Conservation (phyloP, 345 rosid species). For the Microcos paniculata region DNA sequence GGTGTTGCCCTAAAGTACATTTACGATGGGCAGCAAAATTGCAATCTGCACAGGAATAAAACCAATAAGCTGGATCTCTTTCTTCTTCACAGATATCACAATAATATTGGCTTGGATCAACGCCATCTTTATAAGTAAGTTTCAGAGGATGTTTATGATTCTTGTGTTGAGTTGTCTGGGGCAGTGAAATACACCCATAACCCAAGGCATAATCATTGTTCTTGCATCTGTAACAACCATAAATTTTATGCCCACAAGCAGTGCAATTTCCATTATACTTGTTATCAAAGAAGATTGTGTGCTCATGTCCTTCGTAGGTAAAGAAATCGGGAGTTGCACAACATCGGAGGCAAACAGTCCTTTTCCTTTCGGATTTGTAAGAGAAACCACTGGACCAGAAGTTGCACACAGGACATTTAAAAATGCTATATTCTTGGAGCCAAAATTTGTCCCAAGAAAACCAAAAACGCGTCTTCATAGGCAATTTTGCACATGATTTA, state of each 20-base stretch:
- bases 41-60: neutral
- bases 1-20: neutral
- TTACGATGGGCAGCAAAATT: neutral
- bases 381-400: neutral
- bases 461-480: neutral
- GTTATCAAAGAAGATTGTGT: neutral
- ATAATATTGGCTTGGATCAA: neutral
- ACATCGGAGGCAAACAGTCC: neutral
- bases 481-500: neutral
- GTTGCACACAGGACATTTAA: neutral
- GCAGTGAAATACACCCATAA: neutral
- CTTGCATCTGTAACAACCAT: neutral
- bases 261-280: neutral
- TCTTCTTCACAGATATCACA: neutral
- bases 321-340: neutral
- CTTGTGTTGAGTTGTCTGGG: neutral
- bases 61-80: neutral
- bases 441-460: neutral
- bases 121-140: neutral
- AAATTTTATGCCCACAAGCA: neutral
- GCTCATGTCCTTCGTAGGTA: neutral
- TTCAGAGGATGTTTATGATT: neutral
- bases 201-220: neutral
- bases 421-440: neutral
- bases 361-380: neutral